Evolutionary conservation across 2,329 filamentous ascomycete genomes (phyloP).

Genomic region (Cryphonectria japonica): DNA sequence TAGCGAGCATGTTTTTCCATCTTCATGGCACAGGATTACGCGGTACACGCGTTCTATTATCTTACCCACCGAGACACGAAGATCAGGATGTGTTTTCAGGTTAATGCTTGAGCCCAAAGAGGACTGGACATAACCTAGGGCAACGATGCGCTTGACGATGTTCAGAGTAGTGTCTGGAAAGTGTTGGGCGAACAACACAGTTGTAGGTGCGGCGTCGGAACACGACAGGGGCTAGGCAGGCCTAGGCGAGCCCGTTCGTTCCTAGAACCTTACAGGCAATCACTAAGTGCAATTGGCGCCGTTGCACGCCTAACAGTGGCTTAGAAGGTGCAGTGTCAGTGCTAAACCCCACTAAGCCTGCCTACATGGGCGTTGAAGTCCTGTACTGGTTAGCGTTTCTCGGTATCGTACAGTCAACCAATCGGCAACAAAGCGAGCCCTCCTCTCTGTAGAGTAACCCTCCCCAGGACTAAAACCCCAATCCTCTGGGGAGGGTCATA

Average conservation of each 20-base stretch:
- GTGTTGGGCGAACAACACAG: neutral
- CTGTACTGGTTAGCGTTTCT: neutral
- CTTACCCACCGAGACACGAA: neutral
- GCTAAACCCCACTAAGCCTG: neutral
- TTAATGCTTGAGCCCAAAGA: neutral
- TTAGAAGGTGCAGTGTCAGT: neutral
- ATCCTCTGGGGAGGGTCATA: neutral
- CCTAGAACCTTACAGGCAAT: neutral
- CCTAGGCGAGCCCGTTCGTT: neutral
- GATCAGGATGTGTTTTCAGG: neutral
- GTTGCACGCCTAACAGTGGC: neutral
- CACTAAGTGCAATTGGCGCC: no score
- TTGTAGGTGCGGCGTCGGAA: neutral
- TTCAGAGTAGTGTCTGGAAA: neutral
- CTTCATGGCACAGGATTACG: neutral
- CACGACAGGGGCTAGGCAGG: neutral
- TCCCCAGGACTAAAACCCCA: no score
- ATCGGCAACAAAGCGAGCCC: neutral
- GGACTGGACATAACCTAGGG: neutral
- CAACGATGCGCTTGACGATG: neutral
- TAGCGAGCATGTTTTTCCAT: neutral
- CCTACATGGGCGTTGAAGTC: neutral
- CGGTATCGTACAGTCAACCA: neutral
- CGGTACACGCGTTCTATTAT: neutral
- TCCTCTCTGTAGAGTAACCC: neutral